Base-by-base conservation (phyloP, 2,329 filamentous ascomycete genomes). In the Stachybotrys echinatus region DNA sequence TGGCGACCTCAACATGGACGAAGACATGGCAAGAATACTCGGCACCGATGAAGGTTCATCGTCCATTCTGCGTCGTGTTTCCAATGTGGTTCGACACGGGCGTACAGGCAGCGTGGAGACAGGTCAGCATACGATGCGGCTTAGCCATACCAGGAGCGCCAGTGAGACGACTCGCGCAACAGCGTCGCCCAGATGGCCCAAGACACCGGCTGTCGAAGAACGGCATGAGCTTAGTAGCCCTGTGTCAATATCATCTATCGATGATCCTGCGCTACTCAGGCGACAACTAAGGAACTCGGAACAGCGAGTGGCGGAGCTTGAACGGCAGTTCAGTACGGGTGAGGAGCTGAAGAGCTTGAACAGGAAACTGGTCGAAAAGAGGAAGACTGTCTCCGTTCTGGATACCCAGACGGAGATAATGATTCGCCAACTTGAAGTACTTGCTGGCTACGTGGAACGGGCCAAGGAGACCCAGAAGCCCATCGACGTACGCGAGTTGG, bases 341-440 rank as follows among this genome's bases (percentile, higher is more conserved):
- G 83, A 83, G 57, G 80, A 83, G 51, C 66, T 85, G 21, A 87
- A 87, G 69, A 87, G 85, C 59, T 83, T 95, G 23, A 95, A 95
- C 68, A 91, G 87, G 59, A 92, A 92, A 64, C 74, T 97, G 21
- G 79, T 88, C 34, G 92, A 97, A 69, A 97, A 97, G 74, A 81
- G 94, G 51, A 96, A 95, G 61, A 97, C 94, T 0, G 94, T 99
- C 66, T 92, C 92, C 6, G 88, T 95, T 18, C 76, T 97, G 47
- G 92, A 97, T 65, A 92, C 92, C 1, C 90, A 96, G 69, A 90
- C 91, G 47, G 92, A 97, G 69, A 92, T 97, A 66, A 92, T 96
- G 71, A 89, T 97, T 61, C 87, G 89, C 39, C 91, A 97, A 67
- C 76, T 97, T 18, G 90, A 95, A 63, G 87, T 92, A 37, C 80